Percentiles rank a stretch among this genome's conserved stretches.
Evolutionary conservation across 2,329 filamentous ascomycete species (phyloP).

Genomic region (Calonectria pauciramosa): DNA sequence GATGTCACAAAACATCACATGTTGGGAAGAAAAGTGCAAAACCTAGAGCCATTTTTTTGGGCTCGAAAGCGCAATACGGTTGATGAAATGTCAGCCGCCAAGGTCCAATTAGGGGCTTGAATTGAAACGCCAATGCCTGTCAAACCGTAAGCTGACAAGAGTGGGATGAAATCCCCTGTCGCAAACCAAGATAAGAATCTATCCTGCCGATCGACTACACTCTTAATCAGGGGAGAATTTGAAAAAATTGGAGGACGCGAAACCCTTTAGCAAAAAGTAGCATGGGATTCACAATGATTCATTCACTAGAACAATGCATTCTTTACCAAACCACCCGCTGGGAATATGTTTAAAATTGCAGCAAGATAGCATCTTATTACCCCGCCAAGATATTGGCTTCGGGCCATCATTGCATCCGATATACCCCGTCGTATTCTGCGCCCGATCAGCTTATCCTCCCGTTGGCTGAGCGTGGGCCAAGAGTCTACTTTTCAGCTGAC

Average conservation of each 20-base stretch:
- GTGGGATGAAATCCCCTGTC: background rate
- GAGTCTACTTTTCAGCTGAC: background rate
- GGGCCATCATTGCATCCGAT: background rate
- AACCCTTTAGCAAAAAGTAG: too few species aligned
- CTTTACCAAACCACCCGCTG: too few species aligned
- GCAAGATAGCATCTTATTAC: background rate
- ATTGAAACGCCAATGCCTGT: background rate
- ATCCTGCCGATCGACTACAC: background rate
- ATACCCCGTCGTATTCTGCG: background rate
- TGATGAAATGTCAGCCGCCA: constrained; percentile 7
- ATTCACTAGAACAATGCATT: too few species aligned
- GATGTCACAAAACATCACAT: background rate
- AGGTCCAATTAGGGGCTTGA: background rate
- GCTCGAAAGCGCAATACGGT: background rate
- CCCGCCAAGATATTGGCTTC: background rate
- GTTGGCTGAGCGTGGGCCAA: background rate
- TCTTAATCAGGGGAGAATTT: too few species aligned
- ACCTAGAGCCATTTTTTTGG: background rate
- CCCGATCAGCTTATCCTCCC: background rate
- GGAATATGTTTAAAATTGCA: too few species aligned
- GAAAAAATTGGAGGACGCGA: too few species aligned
- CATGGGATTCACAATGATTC: background rate
- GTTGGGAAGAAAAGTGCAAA: background rate
- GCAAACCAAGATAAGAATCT: background rate
- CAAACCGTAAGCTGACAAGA: constrained; percentile 6